Percentiles rank a stretch among this genome's conserved stretches.
Conservation (phyloP, 2,329 filamentous ascomycete genomes). For the Fusarium illudens region DNA sequence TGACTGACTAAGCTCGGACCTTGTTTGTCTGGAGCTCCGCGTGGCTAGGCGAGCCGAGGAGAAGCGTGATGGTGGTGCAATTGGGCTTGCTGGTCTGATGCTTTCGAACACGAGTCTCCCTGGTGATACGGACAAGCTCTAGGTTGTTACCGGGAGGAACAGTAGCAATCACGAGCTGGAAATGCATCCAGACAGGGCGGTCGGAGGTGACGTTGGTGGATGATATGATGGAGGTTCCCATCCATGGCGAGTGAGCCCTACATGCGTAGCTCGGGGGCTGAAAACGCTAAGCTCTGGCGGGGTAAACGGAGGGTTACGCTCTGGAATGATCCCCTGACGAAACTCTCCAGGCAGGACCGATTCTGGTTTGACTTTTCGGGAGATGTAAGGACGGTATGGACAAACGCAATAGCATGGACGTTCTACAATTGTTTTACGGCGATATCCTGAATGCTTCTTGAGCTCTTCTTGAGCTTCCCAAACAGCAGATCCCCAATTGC, state of each 20-base stretch:
- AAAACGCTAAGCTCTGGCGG: slow-evolving; percentile 30
- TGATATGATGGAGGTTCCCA: slow-evolving; percentile 12
- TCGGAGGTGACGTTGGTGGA: slow-evolving; percentile 3
- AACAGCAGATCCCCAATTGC: background rate
- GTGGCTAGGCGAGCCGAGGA: background rate
- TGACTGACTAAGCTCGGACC: background rate
- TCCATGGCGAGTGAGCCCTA: slow-evolving; percentile 5
- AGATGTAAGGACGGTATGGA: background rate
- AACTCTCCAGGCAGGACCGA: background rate
- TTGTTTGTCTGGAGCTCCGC: background rate
- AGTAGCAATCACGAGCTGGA: background rate
- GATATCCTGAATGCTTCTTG: background rate
- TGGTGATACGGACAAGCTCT: background rate
- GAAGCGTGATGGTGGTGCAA: slow-evolving; percentile 4
- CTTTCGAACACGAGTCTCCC: background rate
- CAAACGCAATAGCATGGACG: background rate
- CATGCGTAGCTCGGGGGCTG: background rate
- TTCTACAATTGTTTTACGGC: background rate
- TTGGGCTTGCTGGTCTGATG: background rate
- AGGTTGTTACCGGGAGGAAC: background rate
- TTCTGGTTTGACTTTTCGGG: slow-evolving; percentile 6
- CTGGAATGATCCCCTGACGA: background rate
- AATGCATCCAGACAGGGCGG: background rate
- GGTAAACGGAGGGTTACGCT: slow-evolving; percentile 23
- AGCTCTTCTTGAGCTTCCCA: background rate